Evolutionary conservation across 1,284 basidiomycete species (phyloP).

Genomic region (Golubevia sp.): DNA sequence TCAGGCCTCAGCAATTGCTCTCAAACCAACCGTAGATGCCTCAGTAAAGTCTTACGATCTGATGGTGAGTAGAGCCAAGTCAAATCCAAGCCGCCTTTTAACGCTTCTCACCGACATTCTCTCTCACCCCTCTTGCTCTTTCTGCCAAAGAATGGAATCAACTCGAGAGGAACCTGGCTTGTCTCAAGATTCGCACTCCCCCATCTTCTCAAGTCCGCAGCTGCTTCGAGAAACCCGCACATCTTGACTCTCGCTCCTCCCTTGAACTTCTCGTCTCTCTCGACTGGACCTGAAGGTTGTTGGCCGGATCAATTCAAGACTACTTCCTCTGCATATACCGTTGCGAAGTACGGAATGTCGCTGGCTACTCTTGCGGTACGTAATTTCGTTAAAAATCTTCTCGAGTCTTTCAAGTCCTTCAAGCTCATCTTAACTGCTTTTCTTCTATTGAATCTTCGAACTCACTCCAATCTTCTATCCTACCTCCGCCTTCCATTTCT

Average conservation of each 20-base stretch:
- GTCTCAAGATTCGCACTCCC: constrained; percentile 42
- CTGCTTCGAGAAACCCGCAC: constrained; percentile 29
- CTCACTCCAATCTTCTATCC: too few species aligned
- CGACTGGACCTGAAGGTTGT: constrained; percentile 10
- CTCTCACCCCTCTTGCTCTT: not conserved
- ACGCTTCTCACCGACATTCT: not conserved
- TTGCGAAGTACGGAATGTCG: constrained; percentile 51
- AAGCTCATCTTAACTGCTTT: not conserved
- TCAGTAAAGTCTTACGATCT: constrained; percentile 26
- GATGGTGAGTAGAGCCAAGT: constrained; percentile 5
- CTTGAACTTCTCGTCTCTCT: constrained; percentile 25
- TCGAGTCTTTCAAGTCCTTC: not conserved
- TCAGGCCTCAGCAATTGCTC: constrained; percentile 43
- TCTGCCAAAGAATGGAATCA: constrained; percentile 39
- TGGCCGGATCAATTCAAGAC: constrained; percentile 26
- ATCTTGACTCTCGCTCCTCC: constrained; percentile 47
- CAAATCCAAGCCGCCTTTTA: not conserved
- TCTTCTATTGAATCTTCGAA: not conserved
- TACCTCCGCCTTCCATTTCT: not conserved
- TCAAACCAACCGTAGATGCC: constrained; percentile 22
- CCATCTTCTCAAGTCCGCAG: constrained; percentile 26
- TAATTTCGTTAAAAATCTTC: constrained; percentile 22
- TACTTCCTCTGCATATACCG: constrained; percentile 32
- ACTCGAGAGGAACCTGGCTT: constrained; percentile 41
- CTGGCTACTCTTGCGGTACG: constrained; percentile 37